phyloP scores from a whole-genome alignment of 2,329 filamentous ascomycete species.

The Aspergillus sp. region DNA sequence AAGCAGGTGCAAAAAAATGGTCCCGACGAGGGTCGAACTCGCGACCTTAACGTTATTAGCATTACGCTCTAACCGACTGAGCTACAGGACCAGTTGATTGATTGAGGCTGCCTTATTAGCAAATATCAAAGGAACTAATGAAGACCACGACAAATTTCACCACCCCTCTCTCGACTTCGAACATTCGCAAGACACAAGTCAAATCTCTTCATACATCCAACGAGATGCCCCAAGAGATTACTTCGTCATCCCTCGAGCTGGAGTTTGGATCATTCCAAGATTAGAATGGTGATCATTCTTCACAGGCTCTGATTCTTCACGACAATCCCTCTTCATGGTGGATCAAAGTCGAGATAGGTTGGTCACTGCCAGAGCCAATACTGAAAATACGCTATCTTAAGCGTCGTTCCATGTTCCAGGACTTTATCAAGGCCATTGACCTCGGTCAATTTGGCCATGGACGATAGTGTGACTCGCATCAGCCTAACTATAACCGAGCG shows the following conservation, averaged over 20 bases:
- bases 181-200: no score
- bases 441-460: conserved; percentile 12
- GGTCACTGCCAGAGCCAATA: conserved; percentile 8
- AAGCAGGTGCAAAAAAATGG: conserved; percentile 3
- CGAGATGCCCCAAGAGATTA: no score
- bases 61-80: conserved; percentile 17
- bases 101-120: background rate
- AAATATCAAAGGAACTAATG: background rate
- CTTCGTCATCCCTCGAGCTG: no score
- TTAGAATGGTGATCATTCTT: conserved; percentile 6
- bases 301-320: conserved; percentile 14
- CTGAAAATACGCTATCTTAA: background rate
- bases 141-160: background rate
- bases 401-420: conserved; percentile 6
- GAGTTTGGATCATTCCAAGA: conserved; percentile 2
- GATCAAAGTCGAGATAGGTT: conserved; percentile 9
- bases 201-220: no score
- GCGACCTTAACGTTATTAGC: conserved; percentile 17
- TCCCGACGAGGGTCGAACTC: conserved; percentile 15
- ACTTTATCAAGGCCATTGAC: conserved; percentile 13
- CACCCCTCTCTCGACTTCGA: no score
- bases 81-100: conserved; percentile 9
- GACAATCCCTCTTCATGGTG: conserved; percentile 8
- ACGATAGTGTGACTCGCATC: conserved; percentile 15
- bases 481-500: conserved; percentile 9